Base-by-base conservation (phyloP, 495 filamentous ascomycete genomes). In the Chaetomium tenue region DNA sequence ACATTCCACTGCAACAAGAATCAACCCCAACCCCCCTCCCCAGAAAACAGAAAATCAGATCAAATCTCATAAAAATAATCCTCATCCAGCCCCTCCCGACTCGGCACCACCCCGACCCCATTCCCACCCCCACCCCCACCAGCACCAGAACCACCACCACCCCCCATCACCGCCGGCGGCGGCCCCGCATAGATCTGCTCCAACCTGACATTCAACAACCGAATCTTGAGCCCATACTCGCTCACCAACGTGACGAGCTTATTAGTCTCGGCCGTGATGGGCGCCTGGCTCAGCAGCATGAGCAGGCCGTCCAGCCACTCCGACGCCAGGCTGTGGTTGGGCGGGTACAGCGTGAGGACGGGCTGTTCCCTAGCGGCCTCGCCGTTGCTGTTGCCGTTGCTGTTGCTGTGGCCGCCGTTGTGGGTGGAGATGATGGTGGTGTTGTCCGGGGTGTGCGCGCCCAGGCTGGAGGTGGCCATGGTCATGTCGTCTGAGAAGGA, bases 261-360 rank as follows among this genome's bases (percentile, higher is more conserved):
- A 68, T 86, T 90, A 7, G 94, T 98, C 75, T 98, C 93, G 23
- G 90, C 83, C n/a, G 95, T 99, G 75, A 99, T 96, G 13, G 94
- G 94, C 48, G 92, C 87, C 72, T 99, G 94, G 72, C 92, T 91
- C 37, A 99, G 82, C 47, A 99, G 78, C 92, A 99, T 96, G 26
- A 97, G 84, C 56, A 99, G 77, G 1, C 95, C 95, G 72, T 99
- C 95, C 0, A 98, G 79, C 94, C 94, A 99, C 75, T 99, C 95
- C 2, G 93, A 93, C 13, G 94, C 95, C 25, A 93, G 73, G 64
- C 86, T 90, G 69, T 94, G 90, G 33, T 87, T 89, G 52, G 87
- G 79, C 5, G 95, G 92, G 64, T 91, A 85, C n/a, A 99, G 82
- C 9, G 85, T 89, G 53, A 99, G 81, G 9, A 98, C 83, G 0